Percentiles rank a stretch among this genome's conserved stretches.
These are phyloP conservation scores for Apophysomyces variabilis DNA, from an alignment of 371 early-diverging fungal species.

Conservation along the genomic window DNA sequence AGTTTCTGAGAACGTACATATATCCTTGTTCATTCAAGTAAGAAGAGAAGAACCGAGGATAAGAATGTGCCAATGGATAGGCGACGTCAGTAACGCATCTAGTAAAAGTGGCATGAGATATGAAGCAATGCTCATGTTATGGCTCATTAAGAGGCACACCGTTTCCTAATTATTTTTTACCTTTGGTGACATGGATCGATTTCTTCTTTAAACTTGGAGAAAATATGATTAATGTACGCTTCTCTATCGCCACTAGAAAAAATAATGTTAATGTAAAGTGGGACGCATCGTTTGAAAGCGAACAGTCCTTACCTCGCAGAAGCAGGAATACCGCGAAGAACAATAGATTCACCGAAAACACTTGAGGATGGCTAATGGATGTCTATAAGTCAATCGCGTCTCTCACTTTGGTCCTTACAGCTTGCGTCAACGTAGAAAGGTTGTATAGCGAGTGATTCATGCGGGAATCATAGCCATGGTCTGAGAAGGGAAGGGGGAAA, in stretches of 20 bases:
- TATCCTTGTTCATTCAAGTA: constrained; percentile 20
- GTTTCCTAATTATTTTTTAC: background rate
- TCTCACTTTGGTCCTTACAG: constrained; percentile 5
- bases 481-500: constrained; percentile 52
- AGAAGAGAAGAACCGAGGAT: constrained; percentile 37
- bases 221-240: background rate
- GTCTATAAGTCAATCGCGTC: background rate
- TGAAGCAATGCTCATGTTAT: background rate
- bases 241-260: background rate
- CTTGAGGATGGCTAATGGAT: constrained; percentile 9
- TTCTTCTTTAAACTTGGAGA: background rate
- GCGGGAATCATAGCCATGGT: constrained; percentile 23
- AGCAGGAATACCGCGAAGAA: constrained; percentile 40
- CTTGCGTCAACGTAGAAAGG: background rate
- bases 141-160: no score
- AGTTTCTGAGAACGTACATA: constrained; percentile 17
- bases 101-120: background rate
- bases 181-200: background rate
- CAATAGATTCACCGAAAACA: constrained; percentile 36
- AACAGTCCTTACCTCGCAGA: constrained; percentile 6
- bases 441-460: constrained; percentile 26
- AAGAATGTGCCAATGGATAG: constrained; percentile 47
- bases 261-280: background rate
- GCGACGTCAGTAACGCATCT: constrained; percentile 22
- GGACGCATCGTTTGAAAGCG: background rate